phyloP scores from a whole-genome alignment of 257 asterid species.

The Cordia subcordata region DNA sequence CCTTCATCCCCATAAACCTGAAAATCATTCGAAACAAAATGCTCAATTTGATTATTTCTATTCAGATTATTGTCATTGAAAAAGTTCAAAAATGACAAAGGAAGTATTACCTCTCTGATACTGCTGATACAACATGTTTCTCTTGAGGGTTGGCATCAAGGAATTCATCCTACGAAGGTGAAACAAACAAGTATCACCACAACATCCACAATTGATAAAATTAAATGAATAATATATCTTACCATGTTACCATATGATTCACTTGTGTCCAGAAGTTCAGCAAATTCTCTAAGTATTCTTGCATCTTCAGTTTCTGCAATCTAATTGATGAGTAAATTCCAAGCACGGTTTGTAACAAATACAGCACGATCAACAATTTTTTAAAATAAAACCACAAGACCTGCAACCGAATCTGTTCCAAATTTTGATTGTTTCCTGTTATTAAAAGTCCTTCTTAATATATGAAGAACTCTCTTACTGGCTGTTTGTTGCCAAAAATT shows the following conservation, averaged over 20 bases:
- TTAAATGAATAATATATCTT: constrained; percentile 17
- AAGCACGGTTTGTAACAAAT: constrained; percentile 12
- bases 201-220: neutral
- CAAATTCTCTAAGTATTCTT: constrained; percentile 64
- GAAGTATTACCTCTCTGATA: constrained; percentile 59
- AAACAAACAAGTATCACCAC: neutral
- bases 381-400: neutral
- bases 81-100: neutral
- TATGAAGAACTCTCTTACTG: no score
- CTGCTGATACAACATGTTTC: constrained; percentile 26
- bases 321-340: constrained; percentile 35
- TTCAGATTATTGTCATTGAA: neutral
- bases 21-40: constrained; percentile 14
- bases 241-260: constrained; percentile 47
- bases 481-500: no score
- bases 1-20: constrained; percentile 93
- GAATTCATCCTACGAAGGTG: constrained; percentile 28
- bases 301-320: constrained; percentile 71
- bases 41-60: neutral
- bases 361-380: neutral
- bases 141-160: constrained; percentile 23
- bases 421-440: no score
- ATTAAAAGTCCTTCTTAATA: no score
- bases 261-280: constrained; percentile 64
- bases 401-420: no score